Evolutionary conservation across 768 basidiomycete genomes (phyloP), one percentile per base, ranked within the genome.

Genomic region (Porpolomopsis calyptriformis): DNA sequence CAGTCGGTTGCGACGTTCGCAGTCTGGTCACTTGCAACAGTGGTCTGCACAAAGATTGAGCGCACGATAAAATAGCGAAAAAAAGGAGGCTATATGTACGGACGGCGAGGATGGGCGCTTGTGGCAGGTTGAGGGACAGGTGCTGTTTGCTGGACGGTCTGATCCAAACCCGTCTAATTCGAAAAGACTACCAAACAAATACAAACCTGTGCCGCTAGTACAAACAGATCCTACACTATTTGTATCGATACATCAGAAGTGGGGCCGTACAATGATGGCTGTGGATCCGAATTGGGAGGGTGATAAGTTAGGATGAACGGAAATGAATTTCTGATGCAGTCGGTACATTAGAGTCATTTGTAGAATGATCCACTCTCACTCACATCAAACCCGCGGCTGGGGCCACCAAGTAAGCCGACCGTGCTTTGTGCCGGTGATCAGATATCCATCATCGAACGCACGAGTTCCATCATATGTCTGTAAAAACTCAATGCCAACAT

Each of bases 321-420:
- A n/a, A n/a, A n/a, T n/a, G n/a, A n/a, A n/a, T n/a, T n/a, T n/a
- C n/a, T n/a, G n/a, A n/a, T n/a, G n/a, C n/a, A n/a, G n/a, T n/a
- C n/a, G n/a, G n/a, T n/a, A n/a, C n/a, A n/a, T n/a, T n/a, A n/a
- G n/a, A n/a, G n/a, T n/a, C 29, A 31, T 31, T 31, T 31, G 7
- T 31, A 11, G 16, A 39, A 39, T 16, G 38, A n/a, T n/a, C n/a
- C 19, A 12, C 14, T 18, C 25, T 2, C 5, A 26, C 7, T 27
- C 18, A 27, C 24, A 26, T 18, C n/a, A 16, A 27, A 45, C n/a
- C 16, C 18, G 22, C 24, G 71, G 72, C 48, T 68, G 66, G 18
- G 69, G 66, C 78, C 78, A 82, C 80, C 80, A 81, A 19, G 66
- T 68, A 34, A 82, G 56, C 26, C 66, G 60, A 1, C 80, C 80